A percentile compares a stretch with the other conserved stretches of the same genome.
Conservation (phyloP, 768 basidiomycete species). For the Mycena filopes region DNA sequence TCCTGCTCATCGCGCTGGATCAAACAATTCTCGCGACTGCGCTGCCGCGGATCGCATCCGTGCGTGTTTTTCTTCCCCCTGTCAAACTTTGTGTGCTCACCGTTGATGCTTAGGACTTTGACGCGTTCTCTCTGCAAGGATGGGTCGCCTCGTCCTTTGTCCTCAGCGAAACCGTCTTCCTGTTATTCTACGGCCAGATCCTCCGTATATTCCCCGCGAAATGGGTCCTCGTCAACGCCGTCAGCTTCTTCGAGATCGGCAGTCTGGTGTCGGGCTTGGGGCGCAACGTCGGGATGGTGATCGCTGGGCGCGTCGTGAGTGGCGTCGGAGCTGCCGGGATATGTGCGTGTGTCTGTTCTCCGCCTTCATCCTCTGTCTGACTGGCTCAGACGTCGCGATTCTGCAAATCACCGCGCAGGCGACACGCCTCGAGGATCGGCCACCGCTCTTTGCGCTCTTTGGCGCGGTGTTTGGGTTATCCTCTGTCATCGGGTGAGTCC, state of each 20-base stretch:
- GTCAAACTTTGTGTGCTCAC: background rate
- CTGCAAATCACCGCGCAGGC: constrained; percentile 41
- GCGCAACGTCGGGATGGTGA: constrained; percentile 3
- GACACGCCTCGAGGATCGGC: constrained; percentile 50
- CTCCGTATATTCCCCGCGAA: constrained; percentile 17
- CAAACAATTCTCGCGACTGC: constrained; percentile 16
- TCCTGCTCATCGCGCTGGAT: constrained; percentile 10
- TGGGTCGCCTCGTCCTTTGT: background rate
- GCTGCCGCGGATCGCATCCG: constrained; percentile 15
- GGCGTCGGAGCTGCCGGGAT: constrained; percentile 31
- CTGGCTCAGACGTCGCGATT: constrained; percentile 31
- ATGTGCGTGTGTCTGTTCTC: too few relatives aligned
- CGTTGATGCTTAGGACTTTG: background rate
- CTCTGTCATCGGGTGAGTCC: constrained; percentile 37
- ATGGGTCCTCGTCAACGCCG: constrained; percentile 1
- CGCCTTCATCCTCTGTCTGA: too few relatives aligned
- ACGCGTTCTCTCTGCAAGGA: background rate
- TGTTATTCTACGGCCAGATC: constrained; percentile 18
- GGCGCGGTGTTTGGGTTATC: constrained; percentile 16
- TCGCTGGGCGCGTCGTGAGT: constrained; percentile 15
- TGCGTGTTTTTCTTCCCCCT: background rate
- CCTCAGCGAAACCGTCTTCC: background rate
- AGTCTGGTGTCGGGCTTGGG: constrained; percentile 18
- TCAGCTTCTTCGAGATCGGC: background rate
- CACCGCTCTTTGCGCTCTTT: constrained; percentile 41